These are phyloP conservation scores for Rauvolfia tetraphylla DNA, from an alignment of 257 asterid species.

Conservation along the genomic window DNA sequence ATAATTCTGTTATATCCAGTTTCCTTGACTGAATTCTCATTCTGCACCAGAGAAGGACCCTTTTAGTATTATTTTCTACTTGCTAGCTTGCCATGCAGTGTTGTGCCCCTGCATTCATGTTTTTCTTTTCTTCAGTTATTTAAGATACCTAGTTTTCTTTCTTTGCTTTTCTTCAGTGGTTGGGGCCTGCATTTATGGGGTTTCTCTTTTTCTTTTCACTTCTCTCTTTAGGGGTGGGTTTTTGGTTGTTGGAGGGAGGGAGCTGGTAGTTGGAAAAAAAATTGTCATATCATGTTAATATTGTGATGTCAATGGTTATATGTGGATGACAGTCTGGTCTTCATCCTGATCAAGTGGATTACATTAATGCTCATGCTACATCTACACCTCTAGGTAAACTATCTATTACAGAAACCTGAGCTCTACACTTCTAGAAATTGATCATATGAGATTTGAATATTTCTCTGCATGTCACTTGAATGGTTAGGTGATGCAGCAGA, in stretches of 20 bases:
- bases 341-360: conserved; percentile 74
- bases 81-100: neutral
- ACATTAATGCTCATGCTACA: conserved; percentile 94
- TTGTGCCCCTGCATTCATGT: neutral
- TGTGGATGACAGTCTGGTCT: conserved; percentile 73
- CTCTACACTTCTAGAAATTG: conserved; percentile 8
- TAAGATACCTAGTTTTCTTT: neutral
- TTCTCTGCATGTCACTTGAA: conserved; percentile 12
- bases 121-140: neutral
- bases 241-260: neutral
- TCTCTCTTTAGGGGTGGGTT: neutral
- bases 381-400: conserved; percentile 89
- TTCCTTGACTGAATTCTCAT: neutral
- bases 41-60: neutral
- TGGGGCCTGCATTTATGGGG: neutral
- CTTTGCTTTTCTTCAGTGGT: neutral
- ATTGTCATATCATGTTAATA: neutral
- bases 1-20: neutral
- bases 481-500: conserved; percentile 77
- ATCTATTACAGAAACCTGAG: conserved; percentile 3
- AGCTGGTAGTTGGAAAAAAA: neutral
- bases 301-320: conserved; percentile 1
- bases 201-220: neutral
- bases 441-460: conserved; percentile 4
- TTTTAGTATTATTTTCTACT: neutral